phyloP scores from a whole-genome alignment of 2,329 filamentous ascomycete species.

The Acephala macrosclerotiorum region DNA sequence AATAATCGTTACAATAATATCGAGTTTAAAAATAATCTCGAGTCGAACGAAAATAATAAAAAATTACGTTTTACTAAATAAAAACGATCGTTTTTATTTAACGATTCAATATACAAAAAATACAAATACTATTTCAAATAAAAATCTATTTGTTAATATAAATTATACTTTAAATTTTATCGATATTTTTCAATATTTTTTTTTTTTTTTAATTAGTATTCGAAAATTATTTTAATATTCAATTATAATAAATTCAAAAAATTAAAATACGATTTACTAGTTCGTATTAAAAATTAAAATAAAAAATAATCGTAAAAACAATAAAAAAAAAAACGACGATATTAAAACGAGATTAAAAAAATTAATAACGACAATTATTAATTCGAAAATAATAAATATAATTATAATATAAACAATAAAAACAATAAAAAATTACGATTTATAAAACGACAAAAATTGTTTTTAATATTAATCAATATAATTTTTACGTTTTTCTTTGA shows the following conservation, averaged over 20 bases:
- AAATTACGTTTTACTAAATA: conserved; percentile 29
- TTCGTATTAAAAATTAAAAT: too few species aligned
- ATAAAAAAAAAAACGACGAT: not conserved
- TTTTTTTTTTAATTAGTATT: conserved; percentile 4
- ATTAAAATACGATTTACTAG: too few species aligned
- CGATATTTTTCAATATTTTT: not conserved
- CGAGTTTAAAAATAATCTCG: conserved; percentile 22
- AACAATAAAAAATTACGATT: not conserved
- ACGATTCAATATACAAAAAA: conserved; percentile 8
- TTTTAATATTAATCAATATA: not conserved
- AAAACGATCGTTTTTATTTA: conserved; percentile 25
- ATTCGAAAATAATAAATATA: not conserved
- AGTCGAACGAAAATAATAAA: too few species aligned
- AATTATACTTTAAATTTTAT: conserved; percentile 2
- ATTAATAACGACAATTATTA: not conserved
- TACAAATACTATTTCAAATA: conserved; percentile 10
- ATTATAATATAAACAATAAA: not conserved
- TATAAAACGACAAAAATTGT: not conserved
- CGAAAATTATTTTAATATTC: conserved; percentile 9
- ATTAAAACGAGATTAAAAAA: not conserved
- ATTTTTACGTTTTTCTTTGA: conserved; percentile 12
- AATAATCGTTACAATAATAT: conserved; percentile 21
- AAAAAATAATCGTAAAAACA: too few species aligned
- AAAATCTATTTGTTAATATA: not conserved
- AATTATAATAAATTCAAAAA: too few species aligned